These are phyloP conservation scores for Diddensiella caesifluorescens DNA, from an alignment of 805 yeast species.

Conservation along the genomic window DNA sequence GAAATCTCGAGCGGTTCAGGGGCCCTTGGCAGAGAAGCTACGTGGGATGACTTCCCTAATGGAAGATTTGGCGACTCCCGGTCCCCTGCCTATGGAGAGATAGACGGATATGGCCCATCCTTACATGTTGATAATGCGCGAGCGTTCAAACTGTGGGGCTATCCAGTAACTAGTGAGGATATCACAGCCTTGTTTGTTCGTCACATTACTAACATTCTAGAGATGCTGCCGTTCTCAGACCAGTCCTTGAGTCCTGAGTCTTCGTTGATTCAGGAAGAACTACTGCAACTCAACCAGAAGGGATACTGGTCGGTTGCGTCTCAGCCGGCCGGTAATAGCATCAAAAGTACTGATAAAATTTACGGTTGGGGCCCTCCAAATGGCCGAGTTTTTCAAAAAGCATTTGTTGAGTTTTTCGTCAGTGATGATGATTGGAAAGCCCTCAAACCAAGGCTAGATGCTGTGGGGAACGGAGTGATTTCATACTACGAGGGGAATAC, in stretches of 20 bases:
- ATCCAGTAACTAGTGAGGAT: conserved; percentile 57
- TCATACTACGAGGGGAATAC: conserved; percentile 75
- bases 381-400: conserved; percentile 87
- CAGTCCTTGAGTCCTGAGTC: conserved; percentile 83
- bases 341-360: conserved; percentile 72
- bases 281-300: conserved; percentile 66
- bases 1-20: conserved; percentile 85
- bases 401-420: conserved; percentile 88
- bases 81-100: conserved; percentile 96
- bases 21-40: conserved; percentile 77
- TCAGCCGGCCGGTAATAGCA: conserved; percentile 88
- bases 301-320: conserved; percentile 88
- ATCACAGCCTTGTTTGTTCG: conserved; percentile 60
- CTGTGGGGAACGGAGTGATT: conserved; percentile 40
- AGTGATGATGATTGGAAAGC: conserved; percentile 64
- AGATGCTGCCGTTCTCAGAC: conserved; percentile 89
- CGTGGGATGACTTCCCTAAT: conserved; percentile 97
- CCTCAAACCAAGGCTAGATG: conserved; percentile 49
- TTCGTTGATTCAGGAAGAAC: conserved; percentile 84
- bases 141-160: conserved; percentile 77
- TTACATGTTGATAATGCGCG: conserved; percentile 65
- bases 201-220: conserved; percentile 69
- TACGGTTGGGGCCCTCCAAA: conserved; percentile 97
- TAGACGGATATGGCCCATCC: conserved; percentile 94
- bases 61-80: conserved; percentile 94